Percentiles rank a stretch among this genome's conserved stretches.
Conservation (phyloP, 139 green algal species). For the Diplosphaera chodatii region DNA sequence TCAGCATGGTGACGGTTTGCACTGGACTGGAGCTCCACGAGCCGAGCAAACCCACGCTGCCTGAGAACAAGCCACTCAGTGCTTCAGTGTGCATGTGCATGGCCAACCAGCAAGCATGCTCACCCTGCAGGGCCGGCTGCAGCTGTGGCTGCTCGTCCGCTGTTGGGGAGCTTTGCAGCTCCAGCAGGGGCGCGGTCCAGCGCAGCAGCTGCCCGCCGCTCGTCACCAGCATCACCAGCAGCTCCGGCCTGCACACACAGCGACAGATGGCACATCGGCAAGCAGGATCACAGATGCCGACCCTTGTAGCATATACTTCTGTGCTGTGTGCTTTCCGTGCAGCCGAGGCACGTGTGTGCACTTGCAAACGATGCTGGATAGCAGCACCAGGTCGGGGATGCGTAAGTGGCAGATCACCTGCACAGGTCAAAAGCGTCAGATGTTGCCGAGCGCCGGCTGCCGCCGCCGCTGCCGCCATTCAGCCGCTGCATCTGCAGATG, state of each 20-base stretch:
- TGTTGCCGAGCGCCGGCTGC: background rate
- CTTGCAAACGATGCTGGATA: no score
- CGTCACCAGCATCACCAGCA: constrained; percentile 12
- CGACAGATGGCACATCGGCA: no score
- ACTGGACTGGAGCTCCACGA: no score
- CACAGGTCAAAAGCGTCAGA: background rate
- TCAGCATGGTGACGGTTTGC: background rate
- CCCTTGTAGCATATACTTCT: no score
- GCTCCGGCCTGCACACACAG: constrained; percentile 2
- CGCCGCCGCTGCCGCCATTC: background rate
- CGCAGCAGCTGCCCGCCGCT: background rate
- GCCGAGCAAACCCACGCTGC: no score
- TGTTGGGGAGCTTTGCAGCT: no score
- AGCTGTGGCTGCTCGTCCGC: no score
- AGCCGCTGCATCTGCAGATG: background rate
- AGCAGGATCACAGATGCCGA: no score
- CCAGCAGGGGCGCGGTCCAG: background rate
- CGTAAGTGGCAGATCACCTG: background rate
- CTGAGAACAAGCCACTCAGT: no score
- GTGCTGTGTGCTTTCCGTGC: no score
- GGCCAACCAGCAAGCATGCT: background rate
- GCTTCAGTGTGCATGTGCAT: no score
- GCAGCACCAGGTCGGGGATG: background rate
- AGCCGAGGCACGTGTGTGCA: no score
- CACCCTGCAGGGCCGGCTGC: background rate